These are phyloP conservation scores for Rossbeevera mucosa DNA, from an alignment of 768 basidiomycete species.

Conservation along the genomic window DNA sequence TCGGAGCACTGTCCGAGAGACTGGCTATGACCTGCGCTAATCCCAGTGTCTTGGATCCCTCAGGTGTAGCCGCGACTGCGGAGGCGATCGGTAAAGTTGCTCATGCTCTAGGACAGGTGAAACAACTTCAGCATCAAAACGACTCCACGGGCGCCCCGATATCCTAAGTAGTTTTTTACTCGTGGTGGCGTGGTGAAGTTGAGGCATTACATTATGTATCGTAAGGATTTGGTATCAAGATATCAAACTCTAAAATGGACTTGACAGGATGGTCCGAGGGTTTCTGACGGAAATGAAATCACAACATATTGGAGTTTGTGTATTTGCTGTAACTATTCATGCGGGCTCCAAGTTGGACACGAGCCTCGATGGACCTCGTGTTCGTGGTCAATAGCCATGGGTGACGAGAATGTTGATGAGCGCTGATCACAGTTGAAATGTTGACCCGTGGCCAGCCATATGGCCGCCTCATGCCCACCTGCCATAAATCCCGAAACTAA, in stretches of 20 bases:
- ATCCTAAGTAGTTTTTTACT: constrained; percentile 7
- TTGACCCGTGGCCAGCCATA: constrained; percentile 31
- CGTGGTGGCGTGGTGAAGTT: constrained; percentile 11
- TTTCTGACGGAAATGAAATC: not conserved
- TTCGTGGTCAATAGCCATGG: constrained; percentile 2
- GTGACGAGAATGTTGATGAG: not conserved
- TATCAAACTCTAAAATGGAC: not conserved
- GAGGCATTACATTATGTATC: not conserved
- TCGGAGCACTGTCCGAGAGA: constrained; percentile 49
- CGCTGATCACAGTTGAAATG: constrained; percentile 1
- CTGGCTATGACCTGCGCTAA: constrained; percentile 43
- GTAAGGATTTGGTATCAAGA: not conserved
- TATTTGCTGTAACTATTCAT: not conserved
- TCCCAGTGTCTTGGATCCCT: constrained; percentile 39
- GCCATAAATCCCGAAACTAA: constrained; percentile 27
- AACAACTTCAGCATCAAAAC: constrained; percentile 46
- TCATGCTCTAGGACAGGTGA: constrained; percentile 57
- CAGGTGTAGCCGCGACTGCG: constrained; percentile 53
- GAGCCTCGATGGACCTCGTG: constrained; percentile 3
- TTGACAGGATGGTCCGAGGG: not conserved
- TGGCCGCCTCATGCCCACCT: constrained; percentile 27
- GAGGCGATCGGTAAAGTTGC: constrained; percentile 66
- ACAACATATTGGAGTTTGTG: not conserved
- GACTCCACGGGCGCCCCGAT: constrained; percentile 7
- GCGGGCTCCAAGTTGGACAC: not conserved